Evolutionary conservation across 1,284 basidiomycete species (phyloP), one percentile per base, ranked within the genome.

Genomic region (Boletus semigastroideus): DNA sequence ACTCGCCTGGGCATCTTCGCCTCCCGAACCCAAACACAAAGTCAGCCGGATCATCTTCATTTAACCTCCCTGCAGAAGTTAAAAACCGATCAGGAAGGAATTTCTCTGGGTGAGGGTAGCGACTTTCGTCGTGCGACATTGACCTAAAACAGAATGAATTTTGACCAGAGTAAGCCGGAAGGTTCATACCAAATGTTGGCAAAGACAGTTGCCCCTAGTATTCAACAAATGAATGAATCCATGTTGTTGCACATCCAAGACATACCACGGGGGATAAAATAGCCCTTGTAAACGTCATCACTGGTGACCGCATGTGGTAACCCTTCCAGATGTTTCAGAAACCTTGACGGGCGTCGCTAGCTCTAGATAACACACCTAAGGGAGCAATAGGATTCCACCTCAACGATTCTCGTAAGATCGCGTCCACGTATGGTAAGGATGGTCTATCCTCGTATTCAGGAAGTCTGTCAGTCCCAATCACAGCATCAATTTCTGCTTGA

Each of bases 381-480:
- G 62, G 62, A 10, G 10, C 22, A 10, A 55, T 42, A 0, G 62
- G 60, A 10, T 47, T 34, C 60, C 62, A 65, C 5, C 63, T 66
- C 52, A 56, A 48, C 8, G 30, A 62, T 57, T 78, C 76, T 16
- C 70, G 68, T 4, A 77, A 46, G 3, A 74, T 47, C 0, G 69
- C 70, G 2, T 65, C 60, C 1, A 49, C 42, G 5, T 39, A 49
- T 19, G 34, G 48, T 10, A 49, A 25, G 9, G 36, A 31, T 8
- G 36, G 28, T 28, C 48, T 49, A 19, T 43, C 48, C 6, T 49
- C 48, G 10, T 9, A 49, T 4, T 49, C 66, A 1, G 77, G 77
- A 1, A 78, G 59, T 6, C 70, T 61, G 9, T 69, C 63, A 1
- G 46, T 43, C 1, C 73, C 73, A 13, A 74, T 33, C 2, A 75